Percentiles rank a stretch among this genome's conserved stretches.
These are phyloP conservation scores for Piper betle DNA, from an alignment of 164 flowering plant species.

Conservation along the genomic window DNA sequence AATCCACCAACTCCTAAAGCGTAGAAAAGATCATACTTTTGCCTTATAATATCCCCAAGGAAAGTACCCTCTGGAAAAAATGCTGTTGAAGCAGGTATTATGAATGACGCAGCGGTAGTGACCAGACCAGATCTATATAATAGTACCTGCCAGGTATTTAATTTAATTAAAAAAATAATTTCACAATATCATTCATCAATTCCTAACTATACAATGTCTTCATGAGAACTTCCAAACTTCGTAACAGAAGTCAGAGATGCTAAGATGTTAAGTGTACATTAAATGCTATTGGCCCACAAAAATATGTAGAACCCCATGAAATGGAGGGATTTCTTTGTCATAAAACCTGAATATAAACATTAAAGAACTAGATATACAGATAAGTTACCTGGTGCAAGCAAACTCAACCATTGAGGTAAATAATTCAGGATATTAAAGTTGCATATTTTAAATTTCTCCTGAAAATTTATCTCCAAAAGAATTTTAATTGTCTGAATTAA, in stretches of 20 bases:
- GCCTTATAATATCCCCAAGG: constrained; percentile 23
- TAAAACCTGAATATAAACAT: too few species aligned
- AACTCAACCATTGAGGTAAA: too few species aligned
- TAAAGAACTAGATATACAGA: too few species aligned
- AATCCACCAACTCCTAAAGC: constrained; percentile 62
- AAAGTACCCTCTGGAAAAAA: constrained; percentile 34
- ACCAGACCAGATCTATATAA: constrained; percentile 78
- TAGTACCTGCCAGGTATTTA: constrained; percentile 42
- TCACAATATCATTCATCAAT: background rate
- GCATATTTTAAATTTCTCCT: too few species aligned
- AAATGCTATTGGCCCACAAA: too few species aligned
- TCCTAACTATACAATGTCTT: background rate
- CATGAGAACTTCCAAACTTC: background rate
- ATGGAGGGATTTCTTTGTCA: too few species aligned
- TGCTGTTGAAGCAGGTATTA: constrained; percentile 55
- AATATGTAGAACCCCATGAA: too few species aligned
- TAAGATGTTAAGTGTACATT: too few species aligned
- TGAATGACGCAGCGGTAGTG: constrained; percentile 69
- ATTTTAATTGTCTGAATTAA: too few species aligned
- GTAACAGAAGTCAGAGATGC: background rate
- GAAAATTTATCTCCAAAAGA: too few species aligned
- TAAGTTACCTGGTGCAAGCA: too few species aligned
- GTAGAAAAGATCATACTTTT: constrained; percentile 41
- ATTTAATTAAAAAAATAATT: background rate
- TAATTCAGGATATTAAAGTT: too few species aligned